phyloP scores from a whole-genome alignment of 2,329 filamentous ascomycete genomes.

The Talaromyces verruculosus region DNA sequence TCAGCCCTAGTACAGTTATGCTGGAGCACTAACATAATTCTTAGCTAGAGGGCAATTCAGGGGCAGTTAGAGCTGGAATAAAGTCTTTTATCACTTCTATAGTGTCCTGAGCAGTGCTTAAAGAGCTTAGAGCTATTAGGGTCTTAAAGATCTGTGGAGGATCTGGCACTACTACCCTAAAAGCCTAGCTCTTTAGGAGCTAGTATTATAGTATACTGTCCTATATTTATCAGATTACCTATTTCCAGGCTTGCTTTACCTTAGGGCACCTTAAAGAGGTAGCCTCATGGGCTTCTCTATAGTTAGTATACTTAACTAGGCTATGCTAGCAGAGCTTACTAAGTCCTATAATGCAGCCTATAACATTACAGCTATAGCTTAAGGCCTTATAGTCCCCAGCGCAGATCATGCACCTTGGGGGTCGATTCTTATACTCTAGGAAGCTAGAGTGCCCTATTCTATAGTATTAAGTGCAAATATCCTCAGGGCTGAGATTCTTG shows the following conservation, averaged over 20 bases:
- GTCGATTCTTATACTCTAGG: not conserved
- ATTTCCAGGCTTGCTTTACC: not conserved
- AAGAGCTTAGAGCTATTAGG: not conserved
- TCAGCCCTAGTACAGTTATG: not conserved
- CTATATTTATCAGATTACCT: not conserved
- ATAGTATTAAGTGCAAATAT: not conserved
- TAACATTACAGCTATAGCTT: too few relatives aligned
- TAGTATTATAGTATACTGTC: not conserved
- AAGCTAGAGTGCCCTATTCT: not conserved
- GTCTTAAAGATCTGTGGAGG: not conserved
- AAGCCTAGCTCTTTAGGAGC: not conserved
- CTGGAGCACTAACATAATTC: not conserved
- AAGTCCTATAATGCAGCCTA: not conserved
- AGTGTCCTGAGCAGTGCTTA: not conserved
- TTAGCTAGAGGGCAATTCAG: too few relatives aligned
- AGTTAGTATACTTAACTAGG: not conserved
- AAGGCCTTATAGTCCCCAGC: not conserved
- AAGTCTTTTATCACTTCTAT: not conserved
- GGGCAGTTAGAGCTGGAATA: too few relatives aligned
- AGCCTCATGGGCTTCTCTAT: not conserved
- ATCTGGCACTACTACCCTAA: not conserved
- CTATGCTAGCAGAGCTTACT: not conserved
- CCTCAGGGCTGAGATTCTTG: not conserved
- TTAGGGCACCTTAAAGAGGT: not conserved
- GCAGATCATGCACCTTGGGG: not conserved